Conservation (phyloP, 768 basidiomycete species). For the Lactarius akahatsu region DNA sequence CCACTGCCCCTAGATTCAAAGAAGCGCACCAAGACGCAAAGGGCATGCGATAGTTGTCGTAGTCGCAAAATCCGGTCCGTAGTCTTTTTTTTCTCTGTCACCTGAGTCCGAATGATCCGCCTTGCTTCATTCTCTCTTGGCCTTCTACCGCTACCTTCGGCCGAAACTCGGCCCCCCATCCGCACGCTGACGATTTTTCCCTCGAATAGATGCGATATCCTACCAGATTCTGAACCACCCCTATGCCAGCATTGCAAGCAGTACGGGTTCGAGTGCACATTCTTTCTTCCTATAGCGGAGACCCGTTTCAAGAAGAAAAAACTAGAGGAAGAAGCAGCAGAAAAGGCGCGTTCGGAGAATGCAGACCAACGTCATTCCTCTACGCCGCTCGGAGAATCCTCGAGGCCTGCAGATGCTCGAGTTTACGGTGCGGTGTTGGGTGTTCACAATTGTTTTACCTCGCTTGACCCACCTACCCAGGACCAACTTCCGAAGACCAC, state of each 20-base stretch:
- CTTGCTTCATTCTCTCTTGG: constrained; percentile 15
- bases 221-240: constrained; percentile 73
- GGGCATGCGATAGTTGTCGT: constrained; percentile 90
- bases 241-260: constrained; percentile 94
- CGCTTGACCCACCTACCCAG: constrained; percentile 40
- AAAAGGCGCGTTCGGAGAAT: constrained; percentile 38
- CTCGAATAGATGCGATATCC: constrained; percentile 71
- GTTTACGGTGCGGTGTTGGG: constrained; percentile 45
- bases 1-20: constrained; percentile 55
- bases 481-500: constrained; percentile 85
- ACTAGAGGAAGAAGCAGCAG: constrained; percentile 61
- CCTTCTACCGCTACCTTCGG: constrained; percentile 8
- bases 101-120: constrained; percentile 7
- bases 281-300: constrained; percentile 97
- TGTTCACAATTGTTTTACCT: background rate
- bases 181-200: constrained; percentile 27
- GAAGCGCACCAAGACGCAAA: constrained; percentile 90
- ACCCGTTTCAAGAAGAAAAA: constrained; percentile 99
- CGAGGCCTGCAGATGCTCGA: constrained; percentile 54
- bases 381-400: constrained; percentile 49
- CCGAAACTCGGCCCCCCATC: background rate
- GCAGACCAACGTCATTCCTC: constrained; percentile 39
- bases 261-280: constrained; percentile 91
- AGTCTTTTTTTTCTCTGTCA: background rate
- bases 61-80: constrained; percentile 81